Conservation (phyloP, 257 asterid genomes). For the Knoxia roxburghii region DNA sequence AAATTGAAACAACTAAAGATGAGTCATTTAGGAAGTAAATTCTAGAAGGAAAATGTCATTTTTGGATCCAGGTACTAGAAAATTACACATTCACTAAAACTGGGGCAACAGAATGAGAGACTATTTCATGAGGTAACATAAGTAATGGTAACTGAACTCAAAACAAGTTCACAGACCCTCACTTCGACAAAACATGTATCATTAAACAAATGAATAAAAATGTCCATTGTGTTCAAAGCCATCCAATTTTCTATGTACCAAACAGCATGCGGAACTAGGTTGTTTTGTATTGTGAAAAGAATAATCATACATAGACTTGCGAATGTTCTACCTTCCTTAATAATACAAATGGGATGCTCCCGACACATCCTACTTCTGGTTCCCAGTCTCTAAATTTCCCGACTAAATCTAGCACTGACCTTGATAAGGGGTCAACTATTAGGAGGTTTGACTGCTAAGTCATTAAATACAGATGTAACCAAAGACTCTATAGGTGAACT, state of each 20-base stretch:
- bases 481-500: background rate
- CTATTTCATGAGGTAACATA: background rate
- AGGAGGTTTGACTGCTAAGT: background rate
- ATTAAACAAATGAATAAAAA: no score
- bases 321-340: background rate
- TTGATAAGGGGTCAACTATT: no score
- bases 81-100: background rate
- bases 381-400: background rate
- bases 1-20: slow-evolving; percentile 1
- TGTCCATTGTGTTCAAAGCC: background rate
- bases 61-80: background rate
- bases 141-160: background rate
- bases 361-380: background rate
- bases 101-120: background rate
- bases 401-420: background rate
- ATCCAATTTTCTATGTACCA: background rate
- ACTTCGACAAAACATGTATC: no score
- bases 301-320: background rate
- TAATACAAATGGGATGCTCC: background rate
- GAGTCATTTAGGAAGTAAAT: background rate
- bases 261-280: background rate
- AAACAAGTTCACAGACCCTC: background rate
- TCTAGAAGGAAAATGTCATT: background rate
- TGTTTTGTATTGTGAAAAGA: background rate
- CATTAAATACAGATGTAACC: background rate